Conservation (phyloP, 1,284 basidiomycete genomes). For the Puccinia novopanici region DNA sequence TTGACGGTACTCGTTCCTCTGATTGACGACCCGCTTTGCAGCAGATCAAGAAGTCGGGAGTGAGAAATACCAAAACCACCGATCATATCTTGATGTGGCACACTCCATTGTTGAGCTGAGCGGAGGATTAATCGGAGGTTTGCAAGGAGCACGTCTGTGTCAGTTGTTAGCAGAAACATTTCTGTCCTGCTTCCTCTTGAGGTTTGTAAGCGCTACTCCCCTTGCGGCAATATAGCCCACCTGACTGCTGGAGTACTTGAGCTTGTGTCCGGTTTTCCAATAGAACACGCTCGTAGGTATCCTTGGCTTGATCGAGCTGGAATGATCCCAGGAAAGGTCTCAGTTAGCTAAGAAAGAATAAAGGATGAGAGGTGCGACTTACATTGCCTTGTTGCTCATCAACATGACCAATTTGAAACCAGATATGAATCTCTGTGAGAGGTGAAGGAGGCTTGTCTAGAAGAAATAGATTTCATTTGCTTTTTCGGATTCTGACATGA, state of each 20-base stretch:
- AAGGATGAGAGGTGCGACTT: constrained; percentile 58
- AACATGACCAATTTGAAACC: constrained; percentile 99
- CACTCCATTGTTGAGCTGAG: constrained; percentile 78
- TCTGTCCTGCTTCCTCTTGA: constrained; percentile 84
- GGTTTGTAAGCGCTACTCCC: constrained; percentile 92
- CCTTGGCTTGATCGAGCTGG: constrained; percentile 83
- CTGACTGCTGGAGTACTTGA: constrained; percentile 95
- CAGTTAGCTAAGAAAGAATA: neutral
- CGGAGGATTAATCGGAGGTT: constrained; percentile 83
- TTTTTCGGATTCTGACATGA: constrained; percentile 95
- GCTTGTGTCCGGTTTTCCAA: constrained; percentile 89
- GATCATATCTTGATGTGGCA: constrained; percentile 46
- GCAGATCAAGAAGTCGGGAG: constrained; percentile 42
- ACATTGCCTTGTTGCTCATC: constrained; percentile 95
- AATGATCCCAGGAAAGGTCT: neutral
- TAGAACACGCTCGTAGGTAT: constrained; percentile 96
- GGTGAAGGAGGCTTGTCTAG: constrained; percentile 91
- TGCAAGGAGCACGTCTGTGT: too few species aligned
- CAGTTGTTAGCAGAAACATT: too few species aligned
- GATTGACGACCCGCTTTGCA: constrained; percentile 49
- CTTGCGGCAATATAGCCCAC: constrained; percentile 94
- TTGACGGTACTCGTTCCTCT: constrained; percentile 2
- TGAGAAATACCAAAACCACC: constrained; percentile 50
- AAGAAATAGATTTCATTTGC: constrained; percentile 96
- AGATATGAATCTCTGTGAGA: constrained; percentile 94